phyloP scores from a whole-genome alignment of 1,139 yeast species.

The Blastobotrys proliferans region DNA sequence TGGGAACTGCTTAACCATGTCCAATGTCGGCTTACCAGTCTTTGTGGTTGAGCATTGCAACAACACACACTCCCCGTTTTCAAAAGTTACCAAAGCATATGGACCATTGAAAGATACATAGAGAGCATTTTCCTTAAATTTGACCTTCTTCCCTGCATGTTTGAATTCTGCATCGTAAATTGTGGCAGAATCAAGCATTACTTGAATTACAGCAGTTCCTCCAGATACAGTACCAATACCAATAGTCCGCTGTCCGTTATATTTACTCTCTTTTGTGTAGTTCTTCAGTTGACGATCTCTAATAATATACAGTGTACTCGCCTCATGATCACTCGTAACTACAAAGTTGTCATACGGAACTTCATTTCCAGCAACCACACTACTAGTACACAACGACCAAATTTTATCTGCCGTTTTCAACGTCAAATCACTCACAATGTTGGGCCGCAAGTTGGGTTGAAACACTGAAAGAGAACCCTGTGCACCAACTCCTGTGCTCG shows the following conservation, averaged over 20 bases:
- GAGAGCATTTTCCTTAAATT: conserved; percentile 45
- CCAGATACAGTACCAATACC: conserved; percentile 59
- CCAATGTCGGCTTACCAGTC: conserved; percentile 13
- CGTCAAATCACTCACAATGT: conserved; percentile 74
- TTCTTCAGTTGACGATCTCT: conserved; percentile 58
- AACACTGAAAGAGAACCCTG: conserved; percentile 60
- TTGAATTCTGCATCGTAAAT: conserved; percentile 64
- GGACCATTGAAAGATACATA: conserved; percentile 45
- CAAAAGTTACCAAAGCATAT: conserved; percentile 24
- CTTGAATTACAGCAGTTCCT: conserved; percentile 65
- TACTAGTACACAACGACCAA: conserved; percentile 35
- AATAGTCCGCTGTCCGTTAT: conserved; percentile 64
- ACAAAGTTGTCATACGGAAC: conserved; percentile 50
- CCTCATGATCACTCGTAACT: conserved; percentile 50
- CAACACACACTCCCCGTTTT: conserved; percentile 20
- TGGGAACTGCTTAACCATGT: conserved; percentile 6
- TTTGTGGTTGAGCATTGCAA: conserved; percentile 9
- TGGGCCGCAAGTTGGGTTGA: conserved; percentile 67
- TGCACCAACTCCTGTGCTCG: conserved; percentile 62
- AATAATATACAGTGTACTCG: conserved; percentile 51
- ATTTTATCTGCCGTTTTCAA: conserved; percentile 37
- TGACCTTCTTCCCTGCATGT: conserved; percentile 29
- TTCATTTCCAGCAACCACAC: conserved; percentile 15
- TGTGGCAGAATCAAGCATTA: conserved; percentile 62
- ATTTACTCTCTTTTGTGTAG: conserved; percentile 51